Evolutionary conservation across 75 land plant genomes (phyloP).

Genomic region (Chamaecyparis obtusa): DNA sequence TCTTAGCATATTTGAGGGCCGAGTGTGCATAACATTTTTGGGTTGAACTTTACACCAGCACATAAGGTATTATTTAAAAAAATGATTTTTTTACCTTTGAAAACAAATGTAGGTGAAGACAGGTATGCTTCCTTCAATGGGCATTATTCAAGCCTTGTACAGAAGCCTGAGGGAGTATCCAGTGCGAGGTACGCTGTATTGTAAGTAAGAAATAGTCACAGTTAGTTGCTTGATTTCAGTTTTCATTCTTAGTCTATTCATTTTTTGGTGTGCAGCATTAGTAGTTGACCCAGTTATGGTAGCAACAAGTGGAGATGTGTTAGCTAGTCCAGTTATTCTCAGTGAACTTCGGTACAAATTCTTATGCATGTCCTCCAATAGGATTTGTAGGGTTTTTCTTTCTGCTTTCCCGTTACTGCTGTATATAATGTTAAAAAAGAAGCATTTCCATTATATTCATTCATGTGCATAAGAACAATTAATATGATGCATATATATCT

Average conservation of each 20-base stretch:
- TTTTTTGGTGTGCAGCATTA: slow-evolving; percentile 61
- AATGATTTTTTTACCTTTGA: slow-evolving; percentile 1
- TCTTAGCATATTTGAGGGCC: not conserved
- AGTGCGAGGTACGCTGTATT: slow-evolving; percentile 65
- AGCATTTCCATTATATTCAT: not conserved
- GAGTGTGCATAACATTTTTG: not conserved
- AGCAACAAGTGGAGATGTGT: slow-evolving; percentile 86
- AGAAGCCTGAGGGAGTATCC: slow-evolving; percentile 54
- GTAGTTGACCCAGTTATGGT: slow-evolving; percentile 98
- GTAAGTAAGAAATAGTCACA: not conserved
- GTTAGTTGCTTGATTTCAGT: not conserved
- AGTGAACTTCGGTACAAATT: slow-evolving; percentile 56
- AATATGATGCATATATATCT: not conserved
- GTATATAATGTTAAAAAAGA: not conserved
- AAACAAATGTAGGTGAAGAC: slow-evolving; percentile 77
- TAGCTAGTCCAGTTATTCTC: slow-evolving; percentile 66
- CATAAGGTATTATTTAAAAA: not conserved
- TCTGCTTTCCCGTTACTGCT: not conserved
- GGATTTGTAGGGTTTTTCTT: not conserved
- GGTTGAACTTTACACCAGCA: not conserved
- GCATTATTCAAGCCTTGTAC: slow-evolving; percentile 54
- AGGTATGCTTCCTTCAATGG: slow-evolving; percentile 90
- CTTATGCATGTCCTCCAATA: not conserved
- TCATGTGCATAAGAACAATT: not conserved
- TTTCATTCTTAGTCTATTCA: not conserved